These are phyloP conservation scores for Colletotrichum trifolii DNA, from an alignment of 2,329 filamentous ascomycete species.

Conservation along the genomic window DNA sequence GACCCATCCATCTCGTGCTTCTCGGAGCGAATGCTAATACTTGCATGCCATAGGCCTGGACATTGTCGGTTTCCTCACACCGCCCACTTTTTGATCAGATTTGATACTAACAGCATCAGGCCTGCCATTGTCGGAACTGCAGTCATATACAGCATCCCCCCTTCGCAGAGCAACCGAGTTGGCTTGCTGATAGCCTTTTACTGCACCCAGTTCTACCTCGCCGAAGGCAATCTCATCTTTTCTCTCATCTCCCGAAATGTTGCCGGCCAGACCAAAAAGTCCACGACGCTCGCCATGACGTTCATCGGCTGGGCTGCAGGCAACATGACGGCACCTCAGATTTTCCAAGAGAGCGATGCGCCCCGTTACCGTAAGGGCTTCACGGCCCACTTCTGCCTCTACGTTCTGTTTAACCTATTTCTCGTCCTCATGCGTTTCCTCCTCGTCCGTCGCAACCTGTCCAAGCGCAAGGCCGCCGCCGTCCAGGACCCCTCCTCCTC, in stretches of 20 bases:
- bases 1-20: slow-evolving; percentile 62
- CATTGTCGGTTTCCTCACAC: neutral
- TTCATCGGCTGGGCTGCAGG: slow-evolving; percentile 49
- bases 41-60: slow-evolving; percentile 60
- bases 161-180: slow-evolving; percentile 44
- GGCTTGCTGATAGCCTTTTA: slow-evolving; percentile 54
- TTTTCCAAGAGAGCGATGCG: slow-evolving; percentile 68
- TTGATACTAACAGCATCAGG: neutral
- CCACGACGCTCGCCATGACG: slow-evolving; percentile 65
- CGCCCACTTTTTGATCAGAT: neutral
- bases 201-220: slow-evolving; percentile 57
- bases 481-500: neutral
- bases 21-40: slow-evolving; percentile 57
- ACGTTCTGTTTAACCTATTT: slow-evolving; percentile 47
- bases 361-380: slow-evolving; percentile 61
- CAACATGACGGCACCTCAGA: slow-evolving; percentile 74
- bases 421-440: slow-evolving; percentile 41
- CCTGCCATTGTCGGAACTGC: slow-evolving; percentile 48
- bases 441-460: slow-evolving; percentile 40
- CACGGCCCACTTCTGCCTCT: slow-evolving; percentile 48
- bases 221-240: slow-evolving; percentile 64
- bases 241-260: slow-evolving; percentile 78
- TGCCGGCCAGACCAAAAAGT: slow-evolving; percentile 75
- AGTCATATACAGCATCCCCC: slow-evolving; percentile 50
- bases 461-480: slow-evolving; percentile 27